Base-by-base conservation (phyloP, 176 grass and related monocot species). In the Canna indica region DNA sequence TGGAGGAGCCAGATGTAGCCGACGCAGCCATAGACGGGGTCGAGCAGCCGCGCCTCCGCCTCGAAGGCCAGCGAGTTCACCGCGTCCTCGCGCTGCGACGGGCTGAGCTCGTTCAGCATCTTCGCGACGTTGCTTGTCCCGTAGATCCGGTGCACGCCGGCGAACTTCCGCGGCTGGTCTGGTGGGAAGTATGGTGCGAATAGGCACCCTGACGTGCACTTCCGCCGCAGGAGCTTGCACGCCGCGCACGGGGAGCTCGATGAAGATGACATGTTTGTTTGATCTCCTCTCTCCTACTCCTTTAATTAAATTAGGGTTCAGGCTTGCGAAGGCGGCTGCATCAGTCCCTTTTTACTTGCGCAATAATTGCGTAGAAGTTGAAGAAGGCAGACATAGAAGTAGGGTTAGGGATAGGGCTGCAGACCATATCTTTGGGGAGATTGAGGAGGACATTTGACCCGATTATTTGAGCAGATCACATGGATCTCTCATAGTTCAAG, bases 51-150 rank as follows among this genome's bases (percentile, higher is more conserved):
- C 61, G 87, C 87, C 75, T 95, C 85, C 35, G 91, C 87, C 87
- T 91, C 87, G 70, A 91, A 91, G 75, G 82, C 85, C 69, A 95
- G 80, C 25, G 87, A 91, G 72, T 76, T 74, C 30, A 81, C 78
- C 44, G 80, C 76, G 62, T 88, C 87, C 29, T 71, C 74, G 36
- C 85, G 74, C 39, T 82, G 82, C 70, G 77, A 36, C 29, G 45
- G 59, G 13, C 85, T 85, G 66, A 91, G 82, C 28, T 67, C 77
- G 11, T 13, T 12, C 74, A 91, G 82, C 82, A 95, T 70, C 84
- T 90, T 90, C 22, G 87, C 87, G 16, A 86, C 87, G 78, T 95
- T 95, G 79, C 91, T 95, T 56, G 91, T 84, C 18, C 91, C 91
- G 73, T 87, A 95, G 69, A 95, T 79, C 67, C 54, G 77, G 84